Evolutionary conservation across 495 filamentous ascomycete genomes (phyloP).

Genomic region (Cercophora scortea): DNA sequence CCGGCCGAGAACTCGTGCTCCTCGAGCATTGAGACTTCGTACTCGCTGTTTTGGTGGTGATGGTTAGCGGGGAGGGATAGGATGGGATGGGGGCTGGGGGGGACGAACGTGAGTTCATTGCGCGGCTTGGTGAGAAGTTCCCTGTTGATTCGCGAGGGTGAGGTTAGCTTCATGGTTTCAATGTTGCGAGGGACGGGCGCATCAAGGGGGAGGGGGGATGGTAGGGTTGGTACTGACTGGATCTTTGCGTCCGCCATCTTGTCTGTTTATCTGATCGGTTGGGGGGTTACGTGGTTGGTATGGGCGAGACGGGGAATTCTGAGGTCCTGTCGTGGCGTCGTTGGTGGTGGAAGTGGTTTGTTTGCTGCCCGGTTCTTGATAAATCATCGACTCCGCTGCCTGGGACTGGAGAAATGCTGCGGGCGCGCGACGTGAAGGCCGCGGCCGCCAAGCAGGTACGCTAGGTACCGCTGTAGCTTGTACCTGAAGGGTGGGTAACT

Average conservation of each 20-base stretch:
- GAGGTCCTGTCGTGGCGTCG: no score
- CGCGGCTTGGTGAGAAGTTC: constrained; percentile 76
- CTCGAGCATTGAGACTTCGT: constrained; percentile 80
- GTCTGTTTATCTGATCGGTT: background rate
- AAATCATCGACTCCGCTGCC: background rate
- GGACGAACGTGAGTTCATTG: constrained; percentile 68
- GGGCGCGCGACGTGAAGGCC: background rate
- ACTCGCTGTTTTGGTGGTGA: constrained; percentile 50
- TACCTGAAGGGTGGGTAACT: no score
- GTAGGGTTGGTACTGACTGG: background rate
- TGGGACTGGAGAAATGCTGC: background rate
- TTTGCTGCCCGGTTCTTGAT: no score
- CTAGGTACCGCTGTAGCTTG: no score
- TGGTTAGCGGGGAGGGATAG: background rate
- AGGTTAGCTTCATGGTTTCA: background rate
- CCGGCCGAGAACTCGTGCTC: constrained; percentile 78
- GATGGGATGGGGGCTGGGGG: background rate
- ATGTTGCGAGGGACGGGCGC: no score
- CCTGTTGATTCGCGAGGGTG: constrained; percentile 30
- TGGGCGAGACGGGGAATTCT: no score
- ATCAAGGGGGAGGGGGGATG: background rate
- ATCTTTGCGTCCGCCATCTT: constrained; percentile 1
- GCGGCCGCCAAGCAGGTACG: background rate
- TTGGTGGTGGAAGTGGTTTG: background rate
- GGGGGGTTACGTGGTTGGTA: no score